These are phyloP conservation scores for Aspergillus ellipticus DNA, from an alignment of 495 filamentous ascomycete genomes.

Conservation along the genomic window DNA sequence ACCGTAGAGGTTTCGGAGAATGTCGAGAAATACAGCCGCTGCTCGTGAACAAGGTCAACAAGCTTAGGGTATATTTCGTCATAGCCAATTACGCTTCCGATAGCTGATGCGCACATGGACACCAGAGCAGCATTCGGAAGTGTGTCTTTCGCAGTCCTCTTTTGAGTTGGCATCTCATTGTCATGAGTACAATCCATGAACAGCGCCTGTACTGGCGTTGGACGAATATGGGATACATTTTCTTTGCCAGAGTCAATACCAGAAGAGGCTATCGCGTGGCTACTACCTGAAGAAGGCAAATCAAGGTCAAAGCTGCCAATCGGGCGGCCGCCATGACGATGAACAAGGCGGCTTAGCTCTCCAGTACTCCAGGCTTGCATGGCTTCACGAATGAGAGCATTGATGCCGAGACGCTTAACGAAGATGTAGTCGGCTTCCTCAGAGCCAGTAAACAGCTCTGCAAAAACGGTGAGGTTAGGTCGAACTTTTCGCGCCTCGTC, in stretches of 20 bases:
- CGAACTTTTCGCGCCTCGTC: slow-evolving; percentile 86
- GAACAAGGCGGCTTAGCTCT: slow-evolving; percentile 86
- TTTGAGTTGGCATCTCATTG: slow-evolving; percentile 94
- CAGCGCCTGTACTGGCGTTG: slow-evolving; percentile 81
- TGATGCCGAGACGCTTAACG: slow-evolving; percentile 85
- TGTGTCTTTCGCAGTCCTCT: slow-evolving; percentile 90
- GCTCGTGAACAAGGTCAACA: slow-evolving; percentile 87
- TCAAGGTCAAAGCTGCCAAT: slow-evolving; percentile 96
- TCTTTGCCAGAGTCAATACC: slow-evolving; percentile 46
- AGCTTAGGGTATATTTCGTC: slow-evolving; percentile 94
- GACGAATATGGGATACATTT: slow-evolving; percentile 68
- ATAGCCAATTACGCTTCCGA: slow-evolving; percentile 97
- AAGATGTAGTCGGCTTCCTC: slow-evolving; percentile 96
- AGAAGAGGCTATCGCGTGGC: slow-evolving; percentile 36
- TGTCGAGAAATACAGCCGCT: slow-evolving; percentile 69
- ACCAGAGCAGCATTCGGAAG: slow-evolving; percentile 94
- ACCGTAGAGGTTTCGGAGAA: slow-evolving; percentile 58
- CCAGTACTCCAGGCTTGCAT: slow-evolving; percentile 98
- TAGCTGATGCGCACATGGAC: slow-evolving; percentile 89
- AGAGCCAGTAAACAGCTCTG: slow-evolving; percentile 93
- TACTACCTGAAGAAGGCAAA: slow-evolving; percentile 39
- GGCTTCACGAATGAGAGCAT: slow-evolving; percentile 87
- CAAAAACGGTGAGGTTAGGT: slow-evolving; percentile 85
- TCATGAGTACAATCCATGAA: slow-evolving; percentile 99
- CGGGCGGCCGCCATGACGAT: slow-evolving; percentile 88